phyloP scores from a whole-genome alignment of 139 green algal species.

The Tetradesmus obliquus region DNA sequence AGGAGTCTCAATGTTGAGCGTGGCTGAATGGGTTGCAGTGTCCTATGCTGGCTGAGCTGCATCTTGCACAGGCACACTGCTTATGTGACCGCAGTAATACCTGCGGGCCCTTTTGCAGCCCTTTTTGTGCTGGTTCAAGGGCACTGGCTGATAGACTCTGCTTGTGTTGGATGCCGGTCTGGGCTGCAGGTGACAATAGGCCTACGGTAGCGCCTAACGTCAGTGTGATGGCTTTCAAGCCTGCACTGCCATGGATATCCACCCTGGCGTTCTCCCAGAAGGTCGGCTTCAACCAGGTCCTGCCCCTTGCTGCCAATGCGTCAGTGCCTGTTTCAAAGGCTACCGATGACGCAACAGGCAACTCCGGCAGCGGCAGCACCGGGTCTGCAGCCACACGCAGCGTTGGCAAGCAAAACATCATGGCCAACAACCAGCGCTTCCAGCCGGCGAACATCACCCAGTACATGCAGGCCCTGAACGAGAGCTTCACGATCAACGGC shows the following conservation, averaged over 20 bases:
- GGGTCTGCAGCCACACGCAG: neutral
- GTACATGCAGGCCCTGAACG: constrained; percentile 71
- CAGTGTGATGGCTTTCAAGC: neutral
- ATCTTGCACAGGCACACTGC: too few species aligned
- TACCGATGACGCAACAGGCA: too few species aligned
- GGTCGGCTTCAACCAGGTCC: neutral
- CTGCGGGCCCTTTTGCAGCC: too few species aligned
- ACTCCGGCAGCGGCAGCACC: too few species aligned
- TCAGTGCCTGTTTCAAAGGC: neutral
- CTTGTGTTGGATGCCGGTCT: too few species aligned
- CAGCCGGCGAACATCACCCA: constrained; percentile 79
- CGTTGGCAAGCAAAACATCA: neutral
- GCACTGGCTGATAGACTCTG: too few species aligned
- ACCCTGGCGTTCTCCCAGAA: constrained; percentile 5
- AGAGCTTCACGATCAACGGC: constrained; percentile 60
- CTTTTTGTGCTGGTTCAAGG: too few species aligned
- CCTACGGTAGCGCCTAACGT: neutral
- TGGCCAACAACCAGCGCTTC: constrained; percentile 17
- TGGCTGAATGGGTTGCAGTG: too few species aligned
- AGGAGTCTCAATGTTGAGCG: too few species aligned
- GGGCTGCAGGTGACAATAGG: neutral
- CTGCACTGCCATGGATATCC: neutral
- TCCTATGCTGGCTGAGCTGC: too few species aligned
- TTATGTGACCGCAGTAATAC: too few species aligned
- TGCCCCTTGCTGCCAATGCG: constrained; percentile 11